Conservation (phyloP, 768 basidiomycete genomes). For the Omphalotus guepiniiformis region DNA sequence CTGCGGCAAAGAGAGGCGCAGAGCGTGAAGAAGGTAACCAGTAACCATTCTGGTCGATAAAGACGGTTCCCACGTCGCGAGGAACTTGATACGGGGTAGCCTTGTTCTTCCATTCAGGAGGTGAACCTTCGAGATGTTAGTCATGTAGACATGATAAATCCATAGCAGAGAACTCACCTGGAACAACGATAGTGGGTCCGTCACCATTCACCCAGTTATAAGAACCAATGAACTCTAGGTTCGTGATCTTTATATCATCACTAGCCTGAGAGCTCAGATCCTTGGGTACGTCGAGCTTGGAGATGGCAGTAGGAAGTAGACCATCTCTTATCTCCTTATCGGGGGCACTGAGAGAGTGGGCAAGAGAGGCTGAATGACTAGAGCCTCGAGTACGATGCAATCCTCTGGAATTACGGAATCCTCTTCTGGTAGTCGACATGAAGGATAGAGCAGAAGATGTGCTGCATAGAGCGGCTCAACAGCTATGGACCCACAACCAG, state of each 20-base stretch:
- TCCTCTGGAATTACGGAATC: no score
- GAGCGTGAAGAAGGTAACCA: slow-evolving; percentile 31
- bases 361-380: no score
- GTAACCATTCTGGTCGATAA: slow-evolving; percentile 39
- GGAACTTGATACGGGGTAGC: slow-evolving; percentile 31
- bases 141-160: not conserved
- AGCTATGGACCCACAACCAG: no score
- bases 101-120: slow-evolving; percentile 42
- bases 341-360: no score
- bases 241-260: slow-evolving; percentile 19
- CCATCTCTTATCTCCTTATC: not conserved
- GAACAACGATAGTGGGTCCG: slow-evolving; percentile 47
- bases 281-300: slow-evolving; percentile 24
- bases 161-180: slow-evolving; percentile 29
- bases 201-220: slow-evolving; percentile 50
- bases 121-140: slow-evolving; percentile 42
- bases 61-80: slow-evolving; percentile 31
- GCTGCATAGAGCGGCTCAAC: no score
- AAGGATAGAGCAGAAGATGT: no score
- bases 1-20: slow-evolving; percentile 45
- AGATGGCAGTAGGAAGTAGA: slow-evolving; percentile 21
- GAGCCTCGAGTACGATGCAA: no score
- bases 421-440: no score
- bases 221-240: slow-evolving; percentile 43
- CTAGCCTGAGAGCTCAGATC: slow-evolving; percentile 37